Evolutionary conservation across 1,139 yeast species (phyloP).

Genomic region (Geotrichum klebahnii): DNA sequence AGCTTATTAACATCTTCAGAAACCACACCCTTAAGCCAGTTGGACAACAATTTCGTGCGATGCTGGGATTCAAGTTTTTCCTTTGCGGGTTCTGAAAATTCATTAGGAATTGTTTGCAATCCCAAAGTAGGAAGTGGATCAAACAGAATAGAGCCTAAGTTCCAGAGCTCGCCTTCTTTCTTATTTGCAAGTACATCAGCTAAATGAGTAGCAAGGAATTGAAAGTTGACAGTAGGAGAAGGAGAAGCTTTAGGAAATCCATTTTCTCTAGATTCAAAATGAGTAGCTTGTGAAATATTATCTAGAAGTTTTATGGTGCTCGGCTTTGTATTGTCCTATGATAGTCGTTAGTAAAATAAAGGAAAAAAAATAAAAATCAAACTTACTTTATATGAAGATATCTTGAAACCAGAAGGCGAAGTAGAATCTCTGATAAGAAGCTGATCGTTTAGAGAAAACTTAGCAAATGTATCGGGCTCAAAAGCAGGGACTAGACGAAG

Average conservation of each 20-base stretch:
- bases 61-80: constrained; percentile 40
- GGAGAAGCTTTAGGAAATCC: constrained; percentile 27
- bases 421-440: constrained; percentile 18
- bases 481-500: constrained; percentile 29
- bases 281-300: not conserved
- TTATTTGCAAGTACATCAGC: constrained; percentile 4
- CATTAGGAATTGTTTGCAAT: constrained; percentile 25
- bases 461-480: constrained; percentile 26
- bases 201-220: constrained; percentile 19
- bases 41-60: constrained; percentile 47
- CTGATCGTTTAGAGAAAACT: constrained; percentile 25
- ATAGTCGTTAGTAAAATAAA: not conserved
- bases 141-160: constrained; percentile 55
- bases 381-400: constrained; percentile 3
- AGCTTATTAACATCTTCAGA: constrained; percentile 44
- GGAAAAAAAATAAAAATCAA: not conserved
- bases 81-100: constrained; percentile 33
- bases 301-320: not conserved
- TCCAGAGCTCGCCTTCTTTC: constrained; percentile 41
- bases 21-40: constrained; percentile 57
- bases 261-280: constrained; percentile 20
- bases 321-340: not conserved
- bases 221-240: constrained; percentile 23
- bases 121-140: constrained; percentile 43
- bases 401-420: constrained; percentile 16